phyloP scores from a whole-genome alignment of 352 stramenopile genomes.

The Pythium brassicae region DNA sequence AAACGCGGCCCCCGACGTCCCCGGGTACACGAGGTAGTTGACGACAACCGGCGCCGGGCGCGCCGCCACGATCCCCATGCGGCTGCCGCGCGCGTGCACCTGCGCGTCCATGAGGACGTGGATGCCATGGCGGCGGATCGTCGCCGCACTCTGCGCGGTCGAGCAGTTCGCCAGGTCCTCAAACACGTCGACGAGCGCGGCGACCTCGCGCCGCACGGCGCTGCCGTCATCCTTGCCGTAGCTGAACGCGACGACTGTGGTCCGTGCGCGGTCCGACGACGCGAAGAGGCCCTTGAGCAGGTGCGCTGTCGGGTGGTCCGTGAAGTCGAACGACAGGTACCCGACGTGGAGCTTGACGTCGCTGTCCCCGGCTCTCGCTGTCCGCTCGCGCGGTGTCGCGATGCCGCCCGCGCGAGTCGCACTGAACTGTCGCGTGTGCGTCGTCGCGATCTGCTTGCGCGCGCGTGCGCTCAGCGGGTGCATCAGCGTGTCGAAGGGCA shows the following conservation, averaged over 20 bases:
- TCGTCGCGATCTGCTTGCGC: constrained; percentile 36
- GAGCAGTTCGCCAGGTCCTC: constrained; percentile 38
- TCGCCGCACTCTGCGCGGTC: constrained; percentile 29
- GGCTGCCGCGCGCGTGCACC: constrained; percentile 57
- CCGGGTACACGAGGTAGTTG: constrained; percentile 83
- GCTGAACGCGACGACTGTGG: constrained; percentile 35
- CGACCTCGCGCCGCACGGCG: constrained; percentile 25
- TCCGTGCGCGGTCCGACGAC: constrained; percentile 20
- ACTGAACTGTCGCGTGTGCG: constrained; percentile 24
- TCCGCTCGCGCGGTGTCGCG: no score
- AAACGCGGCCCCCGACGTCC: constrained; percentile 66
- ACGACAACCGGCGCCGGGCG: constrained; percentile 61
- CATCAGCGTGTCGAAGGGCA: constrained; percentile 76
- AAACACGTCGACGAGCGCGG: constrained; percentile 43
- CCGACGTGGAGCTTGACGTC: constrained; percentile 39
- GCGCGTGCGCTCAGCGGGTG: constrained; percentile 23
- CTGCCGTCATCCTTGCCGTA: constrained; percentile 72
- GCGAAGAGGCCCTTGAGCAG: constrained; percentile 74
- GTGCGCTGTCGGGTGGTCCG: constrained; percentile 75
- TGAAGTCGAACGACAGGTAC: constrained; percentile 83
- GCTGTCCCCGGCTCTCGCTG: constrained; percentile 3
- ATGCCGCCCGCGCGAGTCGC: no score
- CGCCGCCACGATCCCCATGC: constrained; percentile 44
- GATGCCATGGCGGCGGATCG: constrained; percentile 28
- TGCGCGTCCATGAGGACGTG: constrained; percentile 83